These are phyloP conservation scores for Russula griseocarnosa DNA, from an alignment of 768 basidiomycete species.

Conservation along the genomic window DNA sequence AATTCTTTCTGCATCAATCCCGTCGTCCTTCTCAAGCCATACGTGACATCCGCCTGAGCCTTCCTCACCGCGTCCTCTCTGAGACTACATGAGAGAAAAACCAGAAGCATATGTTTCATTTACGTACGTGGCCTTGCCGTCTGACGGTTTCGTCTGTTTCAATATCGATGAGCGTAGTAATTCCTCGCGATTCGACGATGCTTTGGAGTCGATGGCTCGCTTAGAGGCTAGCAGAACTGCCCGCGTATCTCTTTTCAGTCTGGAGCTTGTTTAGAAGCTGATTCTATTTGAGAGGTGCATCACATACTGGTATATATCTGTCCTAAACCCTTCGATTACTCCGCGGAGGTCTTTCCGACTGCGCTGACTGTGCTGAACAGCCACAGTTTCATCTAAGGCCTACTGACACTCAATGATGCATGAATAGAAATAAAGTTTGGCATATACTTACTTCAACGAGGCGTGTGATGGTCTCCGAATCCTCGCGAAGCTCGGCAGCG, in stretches of 20 bases:
- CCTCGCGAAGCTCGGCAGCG: slow-evolving; percentile 71
- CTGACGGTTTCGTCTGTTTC: slow-evolving; percentile 45
- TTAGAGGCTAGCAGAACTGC: slow-evolving; percentile 72
- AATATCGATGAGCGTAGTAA: slow-evolving; percentile 53
- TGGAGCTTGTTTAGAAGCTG: slow-evolving; percentile 31
- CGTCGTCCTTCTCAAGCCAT: slow-evolving; percentile 79
- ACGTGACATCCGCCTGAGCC: slow-evolving; percentile 85
- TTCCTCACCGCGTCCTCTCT: slow-evolving; percentile 86
- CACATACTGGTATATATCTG: slow-evolving; percentile 51
- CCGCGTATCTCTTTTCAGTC: slow-evolving; percentile 60
- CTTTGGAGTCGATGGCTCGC: slow-evolving; percentile 59
- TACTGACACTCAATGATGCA: slow-evolving; percentile 48
- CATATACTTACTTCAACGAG: slow-evolving; percentile 58
- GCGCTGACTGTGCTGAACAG: slow-evolving; percentile 62
- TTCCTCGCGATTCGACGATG: slow-evolving; percentile 61
- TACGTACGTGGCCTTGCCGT: slow-evolving; percentile 62
- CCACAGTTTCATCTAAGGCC: slow-evolving; percentile 66
- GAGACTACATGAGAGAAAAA: slow-evolving; percentile 17
- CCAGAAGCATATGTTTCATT: not conserved
- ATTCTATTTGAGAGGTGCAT: slow-evolving; percentile 17
- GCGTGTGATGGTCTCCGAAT: slow-evolving; percentile 56
- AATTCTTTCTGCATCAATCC: slow-evolving; percentile 88
- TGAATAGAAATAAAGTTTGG: not conserved
- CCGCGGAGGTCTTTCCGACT: slow-evolving; percentile 46
- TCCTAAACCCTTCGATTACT: slow-evolving; percentile 48